Evolutionary conservation across 2,329 filamentous ascomycete species (phyloP).

Genomic region (Claviceps maximensis): DNA sequence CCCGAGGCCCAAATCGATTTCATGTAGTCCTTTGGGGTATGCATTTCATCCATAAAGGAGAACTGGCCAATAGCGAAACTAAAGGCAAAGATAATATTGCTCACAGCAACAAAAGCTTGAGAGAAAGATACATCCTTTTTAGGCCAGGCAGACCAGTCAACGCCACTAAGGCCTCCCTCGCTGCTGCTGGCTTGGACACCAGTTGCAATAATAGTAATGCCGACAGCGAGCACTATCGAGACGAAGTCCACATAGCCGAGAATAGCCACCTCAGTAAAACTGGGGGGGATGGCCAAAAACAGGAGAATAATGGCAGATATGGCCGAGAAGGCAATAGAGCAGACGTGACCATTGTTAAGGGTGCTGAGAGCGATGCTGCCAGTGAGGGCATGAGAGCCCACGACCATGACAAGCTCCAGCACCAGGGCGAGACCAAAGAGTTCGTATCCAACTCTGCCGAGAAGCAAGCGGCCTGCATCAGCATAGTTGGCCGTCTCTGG

Average conservation of each 20-base stretch:
- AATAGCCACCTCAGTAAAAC: constrained; percentile 34
- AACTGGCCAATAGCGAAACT: constrained; percentile 40
- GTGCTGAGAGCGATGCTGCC: constrained; percentile 56
- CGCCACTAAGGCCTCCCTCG: constrained; percentile 17
- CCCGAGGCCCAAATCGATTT: constrained; percentile 51
- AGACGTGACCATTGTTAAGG: constrained; percentile 40
- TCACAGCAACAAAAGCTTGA: constrained; percentile 47
- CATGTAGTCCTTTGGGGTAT: constrained; percentile 30
- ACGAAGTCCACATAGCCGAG: constrained; percentile 42
- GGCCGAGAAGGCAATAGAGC: constrained; percentile 31
- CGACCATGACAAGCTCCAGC: constrained; percentile 52
- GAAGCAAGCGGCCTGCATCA: constrained; percentile 50
- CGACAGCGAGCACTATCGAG: constrained; percentile 49
- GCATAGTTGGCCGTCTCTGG: constrained; percentile 51
- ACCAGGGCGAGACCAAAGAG: constrained; percentile 55
- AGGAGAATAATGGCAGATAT: constrained; percentile 33
- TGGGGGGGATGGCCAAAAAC: constrained; percentile 32
- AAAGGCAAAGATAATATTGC: constrained; percentile 62
- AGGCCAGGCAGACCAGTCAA: constrained; percentile 33
- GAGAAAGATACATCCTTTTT: constrained; percentile 32
- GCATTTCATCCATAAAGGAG: constrained; percentile 41
- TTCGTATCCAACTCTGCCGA: constrained; percentile 47
- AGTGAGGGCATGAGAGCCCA: constrained; percentile 51
- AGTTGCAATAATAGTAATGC: constrained; percentile 53
- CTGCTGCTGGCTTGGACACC: constrained; percentile 32